Evolutionary conservation across 2,329 filamentous ascomycete species (phyloP), one percentile per base, ranked within the genome.

Genomic region (Ceratocystis cubensis): DNA sequence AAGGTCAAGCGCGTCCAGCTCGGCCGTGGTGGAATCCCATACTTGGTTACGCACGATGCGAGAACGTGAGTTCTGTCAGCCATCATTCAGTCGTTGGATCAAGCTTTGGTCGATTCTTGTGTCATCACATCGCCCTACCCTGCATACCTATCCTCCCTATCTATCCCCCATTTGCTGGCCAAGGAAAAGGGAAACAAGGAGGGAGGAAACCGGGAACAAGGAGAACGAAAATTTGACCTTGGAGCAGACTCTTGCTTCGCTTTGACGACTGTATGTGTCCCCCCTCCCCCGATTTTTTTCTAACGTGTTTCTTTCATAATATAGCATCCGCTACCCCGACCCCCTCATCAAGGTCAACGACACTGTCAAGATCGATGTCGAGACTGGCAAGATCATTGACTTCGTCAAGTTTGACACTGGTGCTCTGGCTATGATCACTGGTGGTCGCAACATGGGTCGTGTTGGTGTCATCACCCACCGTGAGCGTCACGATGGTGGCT

Each of bases 1-100:
- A 99, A 97, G 87, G 94, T 99, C 84, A 96, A 96, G 90, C 89
- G 93, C 77, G 94, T 99, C 71, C 94, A 99, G 85, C 87, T 99
- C 76, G 94, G 94, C 85, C 93, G 91, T 82, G 95, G 94, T 82
- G 94, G 92, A 84, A 96, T 99, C 88, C 94, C 94, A 95, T 99
- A 96, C 92, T 96, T 97, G 91, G 94, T 99, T 90, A 99, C 94
- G 92, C 94, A 99, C 90, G 94, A 99, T 94, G 94, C 94, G 83
- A 89, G 94, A 91, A 99, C 94, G 93, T 99, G 85, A 96, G 93
- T 97, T 88, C 85, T 88, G 82, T 86, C 82, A 85, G 82, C 89
- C 88, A 91, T 96, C 92, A 94, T 92, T 96, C 93, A 96, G 93
- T 88, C 93, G 93, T 96, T 96, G 93, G 91, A 93, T 90, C 91